Evolutionary conservation across 1,139 yeast species (phyloP).

Genomic region (Blastobotrys ciferrii): DNA sequence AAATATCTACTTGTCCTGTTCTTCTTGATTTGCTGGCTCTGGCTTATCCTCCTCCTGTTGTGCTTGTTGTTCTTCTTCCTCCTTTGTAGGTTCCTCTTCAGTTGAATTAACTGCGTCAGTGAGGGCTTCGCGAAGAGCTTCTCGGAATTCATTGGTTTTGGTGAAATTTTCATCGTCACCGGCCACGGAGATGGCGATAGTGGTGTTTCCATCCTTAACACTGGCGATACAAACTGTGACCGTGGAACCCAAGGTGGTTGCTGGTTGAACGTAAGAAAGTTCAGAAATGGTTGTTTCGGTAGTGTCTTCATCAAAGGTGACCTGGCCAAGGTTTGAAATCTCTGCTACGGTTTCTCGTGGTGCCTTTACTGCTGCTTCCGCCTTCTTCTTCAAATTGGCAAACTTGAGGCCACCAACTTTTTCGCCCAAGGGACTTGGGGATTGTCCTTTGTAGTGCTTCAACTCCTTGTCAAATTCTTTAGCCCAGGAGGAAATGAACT

Average conservation of each 20-base stretch:
- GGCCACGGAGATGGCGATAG: slow-evolving; percentile 11
- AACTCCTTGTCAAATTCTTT: slow-evolving; percentile 12
- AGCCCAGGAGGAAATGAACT: slow-evolving; percentile 18
- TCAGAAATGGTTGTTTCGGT: slow-evolving; percentile 10
- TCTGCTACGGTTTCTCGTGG: slow-evolving; percentile 11
- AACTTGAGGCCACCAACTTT: slow-evolving; percentile 5
- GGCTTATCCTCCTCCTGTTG: too few relatives aligned
- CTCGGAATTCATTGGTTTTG: slow-evolving; percentile 14
- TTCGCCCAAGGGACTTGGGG: slow-evolving; percentile 4
- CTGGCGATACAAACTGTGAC: slow-evolving; percentile 13
- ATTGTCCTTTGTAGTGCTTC: background rate
- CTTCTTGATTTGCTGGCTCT: background rate
- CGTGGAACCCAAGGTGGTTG: slow-evolving; percentile 10
- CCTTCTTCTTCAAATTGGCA: slow-evolving; percentile 6
- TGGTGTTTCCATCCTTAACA: slow-evolving; percentile 12
- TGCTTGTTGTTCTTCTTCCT: background rate
- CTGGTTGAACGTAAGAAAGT: slow-evolving; percentile 14
- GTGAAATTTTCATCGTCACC: slow-evolving; percentile 8
- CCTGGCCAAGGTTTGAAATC: slow-evolving; percentile 17
- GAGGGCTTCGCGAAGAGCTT: slow-evolving; percentile 11
- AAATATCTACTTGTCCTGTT: too few relatives aligned
- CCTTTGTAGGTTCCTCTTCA: background rate
- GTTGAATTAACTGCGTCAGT: background rate
- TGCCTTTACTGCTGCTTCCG: background rate
- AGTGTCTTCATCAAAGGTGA: slow-evolving; percentile 4